Evolutionary conservation across 1,284 basidiomycete species (phyloP).

Genomic region (Peniophora sp.): DNA sequence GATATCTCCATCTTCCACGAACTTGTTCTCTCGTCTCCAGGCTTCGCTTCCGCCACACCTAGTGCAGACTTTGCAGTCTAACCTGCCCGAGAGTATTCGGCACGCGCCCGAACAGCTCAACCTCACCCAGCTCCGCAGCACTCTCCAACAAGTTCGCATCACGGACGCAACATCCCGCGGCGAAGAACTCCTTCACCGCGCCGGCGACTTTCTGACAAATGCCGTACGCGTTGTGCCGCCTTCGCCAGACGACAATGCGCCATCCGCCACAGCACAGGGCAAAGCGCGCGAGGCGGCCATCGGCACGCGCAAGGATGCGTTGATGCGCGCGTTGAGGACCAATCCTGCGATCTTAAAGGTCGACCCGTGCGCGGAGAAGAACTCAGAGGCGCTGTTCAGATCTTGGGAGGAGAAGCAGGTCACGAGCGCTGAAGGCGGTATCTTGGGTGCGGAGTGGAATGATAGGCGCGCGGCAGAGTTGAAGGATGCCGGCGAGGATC

Average conservation of each 20-base stretch:
- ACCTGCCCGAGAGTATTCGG: constrained; percentile 58
- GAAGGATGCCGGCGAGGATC: constrained; percentile 46
- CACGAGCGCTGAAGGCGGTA: constrained; percentile 45
- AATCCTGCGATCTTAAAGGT: constrained; percentile 72
- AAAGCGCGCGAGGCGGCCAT: constrained; percentile 32
- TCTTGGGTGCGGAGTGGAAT: constrained; percentile 48
- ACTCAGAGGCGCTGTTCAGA: constrained; percentile 47
- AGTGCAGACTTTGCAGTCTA: constrained; percentile 57
- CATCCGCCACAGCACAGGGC: constrained; percentile 54
- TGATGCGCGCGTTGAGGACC: constrained; percentile 67
- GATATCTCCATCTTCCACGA: constrained; percentile 26
- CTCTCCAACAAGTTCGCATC: constrained; percentile 60
- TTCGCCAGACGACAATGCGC: constrained; percentile 60
- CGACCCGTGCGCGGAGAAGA: constrained; percentile 64
- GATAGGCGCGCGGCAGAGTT: constrained; percentile 42
- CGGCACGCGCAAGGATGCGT: constrained; percentile 69
- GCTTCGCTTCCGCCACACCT: constrained; percentile 65
- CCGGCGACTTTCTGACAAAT: constrained; percentile 70
- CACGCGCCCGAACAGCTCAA: constrained; percentile 59
- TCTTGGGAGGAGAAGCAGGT: constrained; percentile 54
- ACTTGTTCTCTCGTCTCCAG: constrained; percentile 64
- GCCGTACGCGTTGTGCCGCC: constrained; percentile 89
- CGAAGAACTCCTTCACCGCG: constrained; percentile 65
- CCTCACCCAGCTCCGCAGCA: constrained; percentile 55
- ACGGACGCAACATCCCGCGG: constrained; percentile 62